Base-by-base conservation (phyloP, 1,284 basidiomycete species). In the Ustilago shanxiensis region DNA sequence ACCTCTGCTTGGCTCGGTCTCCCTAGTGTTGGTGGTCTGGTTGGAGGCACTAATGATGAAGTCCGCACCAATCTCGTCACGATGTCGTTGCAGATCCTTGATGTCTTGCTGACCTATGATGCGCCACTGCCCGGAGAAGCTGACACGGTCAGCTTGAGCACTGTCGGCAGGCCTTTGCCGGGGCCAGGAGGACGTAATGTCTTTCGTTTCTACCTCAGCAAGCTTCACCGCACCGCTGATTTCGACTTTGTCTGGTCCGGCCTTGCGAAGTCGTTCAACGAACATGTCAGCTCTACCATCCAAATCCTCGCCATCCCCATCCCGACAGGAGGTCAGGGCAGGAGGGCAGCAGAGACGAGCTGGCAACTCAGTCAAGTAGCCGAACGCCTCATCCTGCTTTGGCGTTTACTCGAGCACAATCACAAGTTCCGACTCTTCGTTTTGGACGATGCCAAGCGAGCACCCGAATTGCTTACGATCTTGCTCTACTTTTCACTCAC, bases 141-240 rank as follows among this genome's bases (percentile, higher is more conserved):
- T 3, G 73, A 77, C 31, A 72, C 69, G 1, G 56, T 63, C 29
- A 70, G 70, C 29, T 53, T 73, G 14, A 72, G 66, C 57, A 77
- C 66, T n/a, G 51, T 72, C 8, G 73, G 61, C 5, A 47, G 60
- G 22, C 73, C 73, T 1, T 22, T 28, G 2, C 68, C 65, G 0
- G 66, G 73, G 6, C 69, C 73, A 14, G 73, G 65, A 1, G 69
- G 69, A 18, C 56, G 54, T 47, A 85, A 83, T 59, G 57, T 76
- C 11, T 85, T 85, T 60, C 64, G 72, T 13, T 81, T 81, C 68
- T 85, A 85, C 50, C 54, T 82, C 20, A 77, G 72, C 59, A 85
- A 84, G 66, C 74, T 85, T 8, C 83, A 85, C 52, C 80, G 83
- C 10, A 63, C 61, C 2, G 72, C 68, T 39, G 84, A 85, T 66